Evolutionary conservation across 2,329 filamentous ascomycete genomes (phyloP).

Genomic region (Trichoderma sp.): DNA sequence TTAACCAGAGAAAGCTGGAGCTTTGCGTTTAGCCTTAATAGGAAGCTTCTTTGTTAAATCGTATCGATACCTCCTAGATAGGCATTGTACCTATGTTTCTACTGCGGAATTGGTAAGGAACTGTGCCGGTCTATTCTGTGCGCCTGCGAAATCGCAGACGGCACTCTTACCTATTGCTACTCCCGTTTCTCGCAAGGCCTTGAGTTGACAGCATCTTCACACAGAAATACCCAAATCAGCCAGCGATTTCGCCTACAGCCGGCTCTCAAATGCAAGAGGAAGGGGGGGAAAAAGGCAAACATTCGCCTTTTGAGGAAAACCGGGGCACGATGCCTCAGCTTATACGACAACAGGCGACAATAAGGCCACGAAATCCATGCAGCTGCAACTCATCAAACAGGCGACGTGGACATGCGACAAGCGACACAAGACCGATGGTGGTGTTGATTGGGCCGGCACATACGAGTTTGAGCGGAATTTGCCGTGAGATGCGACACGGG

Average conservation of each 20-base stretch:
- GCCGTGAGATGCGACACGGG: neutral
- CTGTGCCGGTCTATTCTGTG: neutral
- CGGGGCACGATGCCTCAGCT: neutral
- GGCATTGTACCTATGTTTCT: neutral
- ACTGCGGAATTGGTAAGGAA: neutral
- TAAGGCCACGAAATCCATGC: neutral
- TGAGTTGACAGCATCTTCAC: neutral
- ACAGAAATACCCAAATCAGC: neutral
- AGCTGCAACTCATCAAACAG: neutral
- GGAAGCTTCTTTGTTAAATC: neutral
- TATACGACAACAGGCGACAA: neutral
- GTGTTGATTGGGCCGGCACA: neutral
- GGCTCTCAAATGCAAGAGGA: neutral
- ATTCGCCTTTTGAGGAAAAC: neutral
- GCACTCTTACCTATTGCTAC: neutral
- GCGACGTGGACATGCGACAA: constrained; percentile 2
- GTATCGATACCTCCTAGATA: neutral
- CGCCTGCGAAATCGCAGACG: neutral
- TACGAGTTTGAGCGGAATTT: neutral
- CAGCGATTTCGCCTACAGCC: neutral
- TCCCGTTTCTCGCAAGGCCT: neutral
- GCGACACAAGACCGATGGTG: neutral
- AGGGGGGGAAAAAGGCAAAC: neutral
- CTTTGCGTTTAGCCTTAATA: neutral
- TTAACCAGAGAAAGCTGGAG: neutral